A percentile compares a stretch with the other conserved stretches of the same genome.
Conservation (phyloP, 2,329 filamentous ascomycete species). For the Dactylellina drechsleri region DNA sequence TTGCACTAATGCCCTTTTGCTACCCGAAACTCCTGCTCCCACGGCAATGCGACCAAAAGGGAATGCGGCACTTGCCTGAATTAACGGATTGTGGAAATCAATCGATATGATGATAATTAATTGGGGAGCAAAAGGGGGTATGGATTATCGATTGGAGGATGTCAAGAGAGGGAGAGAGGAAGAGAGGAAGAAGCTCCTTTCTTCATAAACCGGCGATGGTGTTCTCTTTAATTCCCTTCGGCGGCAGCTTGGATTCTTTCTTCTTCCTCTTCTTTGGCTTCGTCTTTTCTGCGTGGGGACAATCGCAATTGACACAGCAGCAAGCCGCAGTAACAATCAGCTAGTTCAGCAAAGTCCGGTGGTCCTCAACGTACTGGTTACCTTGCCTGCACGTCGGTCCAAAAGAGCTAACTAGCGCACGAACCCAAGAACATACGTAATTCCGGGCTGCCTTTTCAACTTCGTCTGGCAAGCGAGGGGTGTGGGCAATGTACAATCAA, state of each 20-base stretch:
- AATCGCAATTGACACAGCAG: not conserved
- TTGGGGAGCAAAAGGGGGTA: not conserved
- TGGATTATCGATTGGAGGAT: not conserved
- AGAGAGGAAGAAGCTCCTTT: conserved; percentile 1
- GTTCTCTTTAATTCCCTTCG: too few species aligned
- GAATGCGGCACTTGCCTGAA: not conserved
- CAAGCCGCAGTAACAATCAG: too few species aligned
- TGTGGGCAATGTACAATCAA: too few species aligned
- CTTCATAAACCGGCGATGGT: too few species aligned
- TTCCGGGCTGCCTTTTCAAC: conserved; percentile 3
- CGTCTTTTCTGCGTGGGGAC: not conserved
- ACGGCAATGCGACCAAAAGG: not conserved
- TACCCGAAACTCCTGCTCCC: not conserved
- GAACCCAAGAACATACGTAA: too few species aligned
- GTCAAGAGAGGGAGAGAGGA: not conserved
- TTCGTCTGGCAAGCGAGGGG: not conserved
- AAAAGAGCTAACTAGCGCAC: too few species aligned
- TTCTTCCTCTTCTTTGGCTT: not conserved
- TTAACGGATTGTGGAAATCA: not conserved
- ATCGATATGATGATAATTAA: not conserved
- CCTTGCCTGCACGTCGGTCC: too few species aligned
- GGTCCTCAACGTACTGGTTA: too few species aligned
- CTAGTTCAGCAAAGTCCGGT: too few species aligned
- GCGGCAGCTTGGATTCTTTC: too few species aligned
- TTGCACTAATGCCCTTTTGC: not conserved